Conservation (phyloP, 73 alveolate genomes). For the Paramecium pentaurelia region DNA sequence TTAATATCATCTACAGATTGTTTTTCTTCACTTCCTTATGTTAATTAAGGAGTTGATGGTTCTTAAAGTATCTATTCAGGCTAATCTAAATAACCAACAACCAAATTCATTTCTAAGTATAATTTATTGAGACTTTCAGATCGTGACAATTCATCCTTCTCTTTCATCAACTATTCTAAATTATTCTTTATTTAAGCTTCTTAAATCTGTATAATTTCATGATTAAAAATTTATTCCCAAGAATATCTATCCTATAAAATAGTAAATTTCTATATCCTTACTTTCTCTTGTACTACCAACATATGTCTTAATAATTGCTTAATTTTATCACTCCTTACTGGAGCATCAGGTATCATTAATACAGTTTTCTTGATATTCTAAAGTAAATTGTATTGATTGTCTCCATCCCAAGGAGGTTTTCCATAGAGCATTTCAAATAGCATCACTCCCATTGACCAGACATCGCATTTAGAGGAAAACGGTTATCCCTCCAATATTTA, state of each 20-base stretch:
- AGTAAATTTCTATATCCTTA: not conserved
- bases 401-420: conserved; percentile 65
- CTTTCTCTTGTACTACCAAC: conserved; percentile 51
- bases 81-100: conserved; percentile 52
- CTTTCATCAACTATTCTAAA: conserved; percentile 38
- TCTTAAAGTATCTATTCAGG: conserved; percentile 32
- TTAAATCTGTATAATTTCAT: conserved; percentile 43
- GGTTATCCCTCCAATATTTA: conserved; percentile 63
- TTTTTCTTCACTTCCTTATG: not conserved
- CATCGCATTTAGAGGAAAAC: conserved; percentile 59
- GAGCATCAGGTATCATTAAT: conserved; percentile 36
- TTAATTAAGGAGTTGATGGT: not conserved
- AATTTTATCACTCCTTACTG: conserved; percentile 54
- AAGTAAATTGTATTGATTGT: conserved; percentile 44
- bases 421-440: conserved; percentile 62
- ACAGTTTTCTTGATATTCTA: conserved; percentile 23
- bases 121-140: conserved; percentile 38
- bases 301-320: conserved; percentile 39
- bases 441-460: conserved; percentile 63
- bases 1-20: conserved; percentile 10
- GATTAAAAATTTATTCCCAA: conserved; percentile 53
- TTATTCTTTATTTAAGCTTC: conserved; percentile 1
- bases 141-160: not conserved
- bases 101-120: conserved; percentile 45
- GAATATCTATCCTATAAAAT: conserved; percentile 35